phyloP scores from a whole-genome alignment of 352 stramenopile species.

The Pythium diclinum region DNA sequence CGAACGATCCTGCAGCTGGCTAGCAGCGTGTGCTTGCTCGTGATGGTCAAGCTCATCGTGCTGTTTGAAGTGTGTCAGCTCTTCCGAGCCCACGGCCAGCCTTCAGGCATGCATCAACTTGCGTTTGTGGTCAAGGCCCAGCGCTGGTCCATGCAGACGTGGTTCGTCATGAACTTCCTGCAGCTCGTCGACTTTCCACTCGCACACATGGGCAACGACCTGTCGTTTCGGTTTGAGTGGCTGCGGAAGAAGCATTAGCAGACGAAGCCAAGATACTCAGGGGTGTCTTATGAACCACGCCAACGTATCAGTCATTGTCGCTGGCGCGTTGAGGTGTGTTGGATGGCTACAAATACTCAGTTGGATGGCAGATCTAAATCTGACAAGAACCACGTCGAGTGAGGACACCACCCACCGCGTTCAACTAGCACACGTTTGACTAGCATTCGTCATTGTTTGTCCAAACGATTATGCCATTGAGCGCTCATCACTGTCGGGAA shows the following conservation, averaged over 20 bases:
- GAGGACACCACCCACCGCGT: no score
- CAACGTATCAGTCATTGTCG: no score
- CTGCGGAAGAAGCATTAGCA: neutral
- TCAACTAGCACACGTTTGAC: no score
- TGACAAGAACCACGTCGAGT: no score
- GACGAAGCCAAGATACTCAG: neutral
- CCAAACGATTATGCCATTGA: no score
- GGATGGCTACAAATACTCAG: no score
- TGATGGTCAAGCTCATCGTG: neutral
- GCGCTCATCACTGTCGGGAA: no score
- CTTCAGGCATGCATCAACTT: conserved; percentile 6
- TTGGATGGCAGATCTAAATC: no score
- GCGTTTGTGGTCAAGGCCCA: conserved; percentile 12
- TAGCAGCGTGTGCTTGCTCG: neutral
- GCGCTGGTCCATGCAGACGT: conserved; percentile 16
- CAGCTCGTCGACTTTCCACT: conserved; percentile 19
- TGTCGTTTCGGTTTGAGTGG: conserved; percentile 21
- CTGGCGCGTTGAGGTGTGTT: no score
- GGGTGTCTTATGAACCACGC: no score
- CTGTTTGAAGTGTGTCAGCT: neutral
- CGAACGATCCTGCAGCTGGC: neutral
- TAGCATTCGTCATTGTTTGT: no score
- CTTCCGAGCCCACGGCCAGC: conserved; percentile 2
- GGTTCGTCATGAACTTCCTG: conserved; percentile 6
- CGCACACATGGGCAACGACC: conserved; percentile 19